Evolutionary conservation across 2,329 filamentous ascomycete species (phyloP).

Genomic region (Neofusicoccum ribis): DNA sequence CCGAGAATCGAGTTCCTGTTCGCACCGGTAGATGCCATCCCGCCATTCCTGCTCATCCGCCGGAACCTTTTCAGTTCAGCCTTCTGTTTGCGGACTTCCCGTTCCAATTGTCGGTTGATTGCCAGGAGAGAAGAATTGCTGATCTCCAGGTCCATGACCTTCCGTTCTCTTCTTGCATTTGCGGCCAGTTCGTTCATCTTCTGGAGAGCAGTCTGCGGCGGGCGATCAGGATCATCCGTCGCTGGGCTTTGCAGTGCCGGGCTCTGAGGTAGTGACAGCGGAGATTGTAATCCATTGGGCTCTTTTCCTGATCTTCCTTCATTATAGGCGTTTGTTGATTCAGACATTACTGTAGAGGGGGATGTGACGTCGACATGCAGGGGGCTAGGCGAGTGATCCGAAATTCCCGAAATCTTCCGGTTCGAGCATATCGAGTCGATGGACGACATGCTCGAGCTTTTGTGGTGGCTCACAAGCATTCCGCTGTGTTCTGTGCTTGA

Average conservation of each 20-base stretch:
- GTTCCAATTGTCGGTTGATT: constrained; percentile 90
- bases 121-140: constrained; percentile 93
- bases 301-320: constrained; percentile 1
- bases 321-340: neutral
- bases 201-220: constrained; percentile 50
- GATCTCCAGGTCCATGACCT: constrained; percentile 94
- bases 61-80: constrained; percentile 82
- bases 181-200: constrained; percentile 74
- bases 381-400: constrained; percentile 32
- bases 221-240: constrained; percentile 5
- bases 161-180: constrained; percentile 88
- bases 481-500: constrained; percentile 35
- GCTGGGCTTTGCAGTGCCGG: constrained; percentile 55
- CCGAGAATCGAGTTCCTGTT: constrained; percentile 30
- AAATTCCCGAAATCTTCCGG: neutral
- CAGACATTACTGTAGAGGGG: constrained; percentile 17
- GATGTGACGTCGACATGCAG: constrained; percentile 28
- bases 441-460: constrained; percentile 47
- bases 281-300: constrained; percentile 17
- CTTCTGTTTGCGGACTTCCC: constrained; percentile 87
- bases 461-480: constrained; percentile 34
- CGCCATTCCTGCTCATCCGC: constrained; percentile 77
- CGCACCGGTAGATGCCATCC: constrained; percentile 45
- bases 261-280: constrained; percentile 48
- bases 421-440: constrained; percentile 41